These are phyloP conservation scores for Sarocladium strictum DNA, from an alignment of 2,329 filamentous ascomycete species.

Conservation along the genomic window DNA sequence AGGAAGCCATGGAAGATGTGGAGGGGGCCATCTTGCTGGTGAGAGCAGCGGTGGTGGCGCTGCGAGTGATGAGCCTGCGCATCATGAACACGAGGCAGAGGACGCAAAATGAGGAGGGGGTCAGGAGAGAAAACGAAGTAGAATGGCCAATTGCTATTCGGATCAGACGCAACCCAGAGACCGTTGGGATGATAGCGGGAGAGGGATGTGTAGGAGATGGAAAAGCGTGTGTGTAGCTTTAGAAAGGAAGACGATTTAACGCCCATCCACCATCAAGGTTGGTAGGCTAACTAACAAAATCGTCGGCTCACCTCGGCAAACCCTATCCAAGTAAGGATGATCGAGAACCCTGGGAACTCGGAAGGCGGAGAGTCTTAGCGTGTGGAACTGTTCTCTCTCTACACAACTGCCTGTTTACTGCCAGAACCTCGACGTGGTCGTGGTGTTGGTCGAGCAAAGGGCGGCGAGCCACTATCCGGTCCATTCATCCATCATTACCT, in stretches of 20 bases:
- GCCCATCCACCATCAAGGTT: too few species aligned
- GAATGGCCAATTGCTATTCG: not conserved
- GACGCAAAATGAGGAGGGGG: not conserved
- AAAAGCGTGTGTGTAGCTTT: not conserved
- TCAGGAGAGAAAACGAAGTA: not conserved
- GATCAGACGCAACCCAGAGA: too few species aligned
- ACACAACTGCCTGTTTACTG: too few species aligned
- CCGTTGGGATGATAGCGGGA: not conserved
- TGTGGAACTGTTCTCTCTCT: too few species aligned
- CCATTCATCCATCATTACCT: not conserved
- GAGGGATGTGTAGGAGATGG: not conserved
- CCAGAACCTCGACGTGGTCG: too few species aligned
- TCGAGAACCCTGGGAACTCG: not conserved
- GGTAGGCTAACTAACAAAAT: not conserved
- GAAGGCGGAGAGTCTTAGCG: too few species aligned
- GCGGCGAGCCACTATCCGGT: too few species aligned
- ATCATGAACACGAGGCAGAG: slow-evolving; percentile 24
- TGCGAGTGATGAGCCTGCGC: slow-evolving; percentile 40
- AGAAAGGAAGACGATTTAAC: not conserved
- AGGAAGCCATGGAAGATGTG: slow-evolving; percentile 19
- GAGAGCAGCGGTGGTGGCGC: slow-evolving; percentile 27
- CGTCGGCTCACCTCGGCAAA: slow-evolving; percentile 5
- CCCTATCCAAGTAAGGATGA: not conserved
- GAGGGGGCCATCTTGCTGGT: slow-evolving; percentile 25
- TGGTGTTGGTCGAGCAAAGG: too few species aligned